These are phyloP conservation scores for Lithospermum erythrorhizon DNA, from an alignment of 257 asterid species.

Conservation along the genomic window DNA sequence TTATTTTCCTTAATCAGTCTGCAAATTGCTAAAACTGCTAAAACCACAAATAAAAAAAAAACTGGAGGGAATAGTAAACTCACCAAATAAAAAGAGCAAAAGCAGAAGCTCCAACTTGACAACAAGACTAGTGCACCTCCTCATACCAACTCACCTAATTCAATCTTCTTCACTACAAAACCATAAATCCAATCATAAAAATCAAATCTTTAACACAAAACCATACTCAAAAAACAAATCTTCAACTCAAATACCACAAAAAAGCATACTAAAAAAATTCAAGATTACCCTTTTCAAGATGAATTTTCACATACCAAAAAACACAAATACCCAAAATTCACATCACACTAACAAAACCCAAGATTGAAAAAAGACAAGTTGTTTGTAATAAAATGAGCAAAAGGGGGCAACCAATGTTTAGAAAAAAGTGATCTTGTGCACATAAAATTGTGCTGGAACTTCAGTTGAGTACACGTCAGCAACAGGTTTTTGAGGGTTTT, in stretches of 20 bases:
- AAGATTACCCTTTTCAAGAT: constrained; percentile 6
- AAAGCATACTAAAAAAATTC: constrained; percentile 17
- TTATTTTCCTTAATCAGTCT: too few relatives aligned
- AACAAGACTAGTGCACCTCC: constrained; percentile 23
- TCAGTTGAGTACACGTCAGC: too few relatives aligned
- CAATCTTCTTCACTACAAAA: constrained; percentile 17
- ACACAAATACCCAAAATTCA: too few relatives aligned
- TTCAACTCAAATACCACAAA: constrained; percentile 1
- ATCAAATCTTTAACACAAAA: constrained; percentile 7
- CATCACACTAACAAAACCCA: not conserved
- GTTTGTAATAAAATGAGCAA: too few relatives aligned
- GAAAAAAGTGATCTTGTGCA: constrained; percentile 48
- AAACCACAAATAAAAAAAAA: too few relatives aligned
- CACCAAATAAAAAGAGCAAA: constrained; percentile 52
- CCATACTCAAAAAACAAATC: not conserved
- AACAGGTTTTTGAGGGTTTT: constrained; percentile 10
- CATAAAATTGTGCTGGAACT: constrained; percentile 23
- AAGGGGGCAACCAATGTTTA: constrained; percentile 6
- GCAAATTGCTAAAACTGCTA: too few relatives aligned
- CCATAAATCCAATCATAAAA: not conserved
- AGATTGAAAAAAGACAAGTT: too few relatives aligned
- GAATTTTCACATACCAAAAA: constrained; percentile 4
- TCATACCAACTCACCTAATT: constrained; percentile 31
- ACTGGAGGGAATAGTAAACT: too few relatives aligned
- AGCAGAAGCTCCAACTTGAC: constrained; percentile 25